phyloP scores from a whole-genome alignment of 495 filamentous ascomycete species.

The Trichoderma orchidacearum region DNA sequence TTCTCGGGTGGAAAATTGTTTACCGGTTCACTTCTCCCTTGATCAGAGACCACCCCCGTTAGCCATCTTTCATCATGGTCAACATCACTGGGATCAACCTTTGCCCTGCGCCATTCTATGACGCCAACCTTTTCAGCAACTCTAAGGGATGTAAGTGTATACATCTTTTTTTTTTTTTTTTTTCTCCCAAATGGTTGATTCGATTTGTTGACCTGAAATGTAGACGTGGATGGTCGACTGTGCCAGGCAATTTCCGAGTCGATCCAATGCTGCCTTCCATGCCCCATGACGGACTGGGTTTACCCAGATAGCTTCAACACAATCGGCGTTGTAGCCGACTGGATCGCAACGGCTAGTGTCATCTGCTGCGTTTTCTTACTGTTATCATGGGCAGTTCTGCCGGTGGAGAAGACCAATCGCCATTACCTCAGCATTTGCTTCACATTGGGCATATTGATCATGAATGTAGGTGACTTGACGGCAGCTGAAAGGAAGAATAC shows the following conservation, averaged over 20 bases:
- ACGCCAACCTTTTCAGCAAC: slow-evolving; percentile 40
- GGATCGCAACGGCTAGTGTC: slow-evolving; percentile 64
- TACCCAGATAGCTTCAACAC: slow-evolving; percentile 64
- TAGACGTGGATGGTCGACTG: slow-evolving; percentile 57
- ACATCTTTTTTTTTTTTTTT: too few species aligned
- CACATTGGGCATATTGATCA: slow-evolving; percentile 54
- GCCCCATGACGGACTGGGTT: slow-evolving; percentile 70
- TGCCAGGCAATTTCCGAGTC: slow-evolving; percentile 23
- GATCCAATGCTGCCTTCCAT: slow-evolving; percentile 72
- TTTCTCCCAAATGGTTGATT: neutral
- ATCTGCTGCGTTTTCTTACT: slow-evolving; percentile 64
- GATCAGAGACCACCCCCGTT: neutral
- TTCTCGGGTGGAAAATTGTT: neutral
- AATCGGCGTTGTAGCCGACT: slow-evolving; percentile 53
- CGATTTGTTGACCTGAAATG: neutral
- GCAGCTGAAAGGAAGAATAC: neutral
- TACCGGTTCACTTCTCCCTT: neutral
- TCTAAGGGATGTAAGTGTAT: slow-evolving; percentile 51
- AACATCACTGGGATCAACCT: slow-evolving; percentile 13
- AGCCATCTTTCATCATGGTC: slow-evolving; percentile 5
- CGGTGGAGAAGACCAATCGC: slow-evolving; percentile 78
- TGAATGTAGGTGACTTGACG: slow-evolving; percentile 48
- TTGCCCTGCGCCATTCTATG: slow-evolving; percentile 54
- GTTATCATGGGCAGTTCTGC: slow-evolving; percentile 67
- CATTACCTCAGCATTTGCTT: slow-evolving; percentile 89